Base-by-base conservation (phyloP, 208 protist species). In the Histomonas meleagridis region DNA sequence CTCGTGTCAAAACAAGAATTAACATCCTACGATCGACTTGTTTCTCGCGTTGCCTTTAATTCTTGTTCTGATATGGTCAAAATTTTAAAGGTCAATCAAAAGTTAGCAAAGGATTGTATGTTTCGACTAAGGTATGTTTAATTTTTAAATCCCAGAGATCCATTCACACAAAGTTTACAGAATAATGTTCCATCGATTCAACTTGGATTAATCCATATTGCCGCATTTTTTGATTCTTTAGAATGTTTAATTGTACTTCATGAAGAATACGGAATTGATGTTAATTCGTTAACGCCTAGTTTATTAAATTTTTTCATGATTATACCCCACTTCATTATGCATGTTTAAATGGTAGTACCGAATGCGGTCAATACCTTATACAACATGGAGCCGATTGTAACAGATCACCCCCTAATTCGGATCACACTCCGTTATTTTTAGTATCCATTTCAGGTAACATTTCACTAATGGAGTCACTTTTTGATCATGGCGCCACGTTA, bases 311-410 rank as follows among this genome's bases (percentile, higher is more conserved):
- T n/a, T 65, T 5, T 65, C 3, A 28, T 35, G 65, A 32, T 43
- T 86, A 86, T 55, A 55, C 76, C 2, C 76, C 76, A 38, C 28
- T 86, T n/a, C 43, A 51, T 12, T 86, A 86, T 86, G 76, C 76
- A 55, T 86, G 76, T 21, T 43, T 57, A 38, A 55, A 51, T 55
- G 76, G 76, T 21, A 40, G 26, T 12, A 38, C 38, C n/a, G 76
- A 86, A 55, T 86, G 46, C 18, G 76, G 5, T 55, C 1, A 51
- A 51, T 86, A 86, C 28, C 16, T 86, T 2, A 40, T 86, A 2
- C 4, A 55, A 4, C 0, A 86, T 32, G 14, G 46, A 38, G 76
- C 76, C 32, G 76, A 86, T 86, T 43, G 7, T 55, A 86, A 86
- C 12, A 14, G n/a, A 32, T 48, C 76, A 38, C 26, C 18, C n/a